A percentile compares a stretch with the other conserved stretches of the same genome.
Evolutionary conservation across 768 basidiomycete species (phyloP).

Genomic region (Suillus spraguei): DNA sequence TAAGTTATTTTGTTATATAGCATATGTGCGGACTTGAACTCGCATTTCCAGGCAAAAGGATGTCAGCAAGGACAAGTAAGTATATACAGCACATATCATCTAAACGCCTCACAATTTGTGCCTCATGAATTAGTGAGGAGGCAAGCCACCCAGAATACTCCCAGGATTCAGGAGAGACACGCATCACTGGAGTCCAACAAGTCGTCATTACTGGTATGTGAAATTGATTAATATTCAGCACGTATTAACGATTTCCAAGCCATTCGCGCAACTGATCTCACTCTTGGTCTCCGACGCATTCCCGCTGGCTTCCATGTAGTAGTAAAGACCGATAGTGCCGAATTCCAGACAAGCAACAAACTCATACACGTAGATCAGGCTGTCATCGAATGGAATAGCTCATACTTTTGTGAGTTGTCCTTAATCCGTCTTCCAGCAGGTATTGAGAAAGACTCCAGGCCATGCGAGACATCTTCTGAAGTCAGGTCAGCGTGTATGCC

Average conservation of each 20-base stretch:
- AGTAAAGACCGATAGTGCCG: neutral
- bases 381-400: slow-evolving; percentile 6
- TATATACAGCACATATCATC: neutral
- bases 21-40: neutral
- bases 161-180: neutral
- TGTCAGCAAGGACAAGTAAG: neutral
- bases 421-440: neutral
- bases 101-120: neutral
- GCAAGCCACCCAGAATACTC: neutral
- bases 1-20: neutral
- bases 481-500: slow-evolving; percentile 6
- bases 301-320: slow-evolving; percentile 17
- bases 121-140: neutral
- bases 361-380: neutral
- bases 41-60: neutral
- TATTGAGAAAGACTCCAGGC: neutral
- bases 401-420: neutral
- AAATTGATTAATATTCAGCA: neutral
- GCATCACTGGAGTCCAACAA: neutral
- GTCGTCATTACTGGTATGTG: neutral
- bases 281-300: slow-evolving; percentile 6
- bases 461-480: neutral
- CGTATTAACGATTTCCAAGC: slow-evolving; percentile 2
- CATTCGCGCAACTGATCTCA: slow-evolving; percentile 15
- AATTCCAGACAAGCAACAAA: slow-evolving; percentile 5